Evolutionary conservation across 208 protist species (phyloP), one percentile per base, ranked within the genome.

Genomic region (Zelonia costaricensis): DNA sequence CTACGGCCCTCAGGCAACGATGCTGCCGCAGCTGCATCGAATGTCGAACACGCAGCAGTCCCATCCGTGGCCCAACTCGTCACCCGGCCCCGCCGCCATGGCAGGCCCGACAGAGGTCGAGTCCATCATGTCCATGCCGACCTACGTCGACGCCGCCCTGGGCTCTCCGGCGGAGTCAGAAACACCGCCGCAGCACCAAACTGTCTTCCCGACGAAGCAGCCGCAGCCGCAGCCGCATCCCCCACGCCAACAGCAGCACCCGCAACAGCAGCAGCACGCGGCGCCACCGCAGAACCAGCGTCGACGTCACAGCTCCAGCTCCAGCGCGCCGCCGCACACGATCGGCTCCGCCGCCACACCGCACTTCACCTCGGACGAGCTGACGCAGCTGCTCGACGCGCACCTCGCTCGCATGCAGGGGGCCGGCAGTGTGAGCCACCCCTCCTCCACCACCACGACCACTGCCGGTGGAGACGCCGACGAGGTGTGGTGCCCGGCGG

Each of bases 401-500:
- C 51, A 56, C 35, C 33, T 16, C 4, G 51, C 35, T 12, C 51
- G 51, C 7, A 6, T 22, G 35, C 31, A 3, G 6, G 20, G 8
- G 30, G 23, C 25, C 39, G 23, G 40, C 39, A 22, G 30, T 13
- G 18, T 15, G 9, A 12, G 35, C 35, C 9, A 12, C 12, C 9
- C 35, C 9, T 6, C 35, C 12, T 6, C 35, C n/a, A n/a, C n/a
- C n/a, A n/a, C n/a, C n/a, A n/a, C n/a, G n/a, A n/a, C n/a, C n/a
- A n/a, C 22, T 0, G 28, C 8, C 10, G 46, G 2, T 20, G 40
- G 12, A 1, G 9, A 16, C 1, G 36, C 15, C 35, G 39, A 39
- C 8, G 66, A 58, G 23, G 22, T 80, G 20, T 58, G 49, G 53
- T 85, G 73, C 46, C 68, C 71, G 0, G 25, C 52, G 3, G 67